phyloP scores from a whole-genome alignment of 768 basidiomycete species.

The Phylloporus sp. region DNA sequence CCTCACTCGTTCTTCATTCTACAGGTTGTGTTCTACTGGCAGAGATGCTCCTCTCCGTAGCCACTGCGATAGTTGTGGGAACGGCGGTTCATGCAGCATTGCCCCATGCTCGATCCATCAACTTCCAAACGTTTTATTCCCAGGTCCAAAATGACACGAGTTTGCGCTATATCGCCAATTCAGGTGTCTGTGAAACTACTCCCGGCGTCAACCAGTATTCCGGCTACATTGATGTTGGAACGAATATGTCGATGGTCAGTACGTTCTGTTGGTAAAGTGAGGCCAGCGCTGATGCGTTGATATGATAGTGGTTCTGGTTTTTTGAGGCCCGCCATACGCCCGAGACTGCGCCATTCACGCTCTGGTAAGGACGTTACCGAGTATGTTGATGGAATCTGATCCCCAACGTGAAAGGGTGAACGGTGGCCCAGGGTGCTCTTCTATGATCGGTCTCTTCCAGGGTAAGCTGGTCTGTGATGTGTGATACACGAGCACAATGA shows the following conservation, averaged over 20 bases:
- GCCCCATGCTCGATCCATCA: neutral
- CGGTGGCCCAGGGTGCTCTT: constrained; percentile 60
- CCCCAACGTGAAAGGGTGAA: constrained; percentile 40
- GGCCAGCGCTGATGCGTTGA: constrained; percentile 1
- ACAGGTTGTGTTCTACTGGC: neutral
- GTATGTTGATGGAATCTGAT: neutral
- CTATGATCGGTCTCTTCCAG: constrained; percentile 65
- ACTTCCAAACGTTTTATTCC: constrained; percentile 9
- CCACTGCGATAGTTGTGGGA: neutral
- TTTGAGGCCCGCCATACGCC: constrained; percentile 60
- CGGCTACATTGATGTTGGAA: constrained; percentile 57
- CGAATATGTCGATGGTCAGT: constrained; percentile 56
- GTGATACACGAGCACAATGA: neutral
- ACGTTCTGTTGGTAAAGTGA: neutral
- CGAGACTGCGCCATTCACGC: constrained; percentile 60
- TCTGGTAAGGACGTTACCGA: constrained; percentile 42
- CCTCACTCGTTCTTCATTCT: neutral
- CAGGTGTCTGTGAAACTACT: constrained; percentile 64
- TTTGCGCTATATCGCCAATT: constrained; percentile 51
- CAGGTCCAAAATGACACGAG: constrained; percentile 20
- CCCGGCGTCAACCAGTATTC: constrained; percentile 56
- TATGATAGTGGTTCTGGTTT: constrained; percentile 67
- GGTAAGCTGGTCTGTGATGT: constrained; percentile 28
- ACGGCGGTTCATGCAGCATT: neutral
- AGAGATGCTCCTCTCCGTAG: constrained; percentile 12